Base-by-base conservation (phyloP, 1,284 basidiomycete genomes). In the Cutaneotrichosporon mucoides region DNA sequence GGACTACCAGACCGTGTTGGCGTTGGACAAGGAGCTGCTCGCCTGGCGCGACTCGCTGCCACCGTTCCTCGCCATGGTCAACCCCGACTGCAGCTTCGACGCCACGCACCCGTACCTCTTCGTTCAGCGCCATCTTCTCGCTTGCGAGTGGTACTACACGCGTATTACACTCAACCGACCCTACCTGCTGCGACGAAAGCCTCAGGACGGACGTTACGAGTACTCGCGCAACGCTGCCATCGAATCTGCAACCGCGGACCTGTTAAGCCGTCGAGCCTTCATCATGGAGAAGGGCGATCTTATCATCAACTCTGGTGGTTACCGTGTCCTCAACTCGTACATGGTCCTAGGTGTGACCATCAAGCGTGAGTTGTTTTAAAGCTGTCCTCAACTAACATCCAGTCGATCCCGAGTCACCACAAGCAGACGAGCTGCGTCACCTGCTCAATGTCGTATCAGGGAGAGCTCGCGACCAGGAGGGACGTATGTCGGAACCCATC, bases 221-320 rank as follows among this genome's bases (percentile, higher is more conserved):
- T 79, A 79, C 54, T 79, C 76, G 33, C 72, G 78, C 40, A 74
- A 76, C 37, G 79, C 79, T 2, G 79, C 79, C 5, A 78, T 79
- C 57, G 79, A 80, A 58, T 73, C 74, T n/a, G 79, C 79, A 1
- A 78, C 73, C 16, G 78, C 78, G 13, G 79, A 80, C 64, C 66
- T 80, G 42, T 63, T 79, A 7, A 73, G 73, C 44, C 66, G 79
- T 36, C 63, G 78, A 55, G 69, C 75, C 5, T 80, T 79, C 58
- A 71, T 78, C 57, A 74, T 79, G 66, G 77, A 78, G 61, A 78
- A 79, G 66, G 73, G 75, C 15, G 76, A 78, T 57, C 61, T 77
- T 55, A 73, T 77, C 37, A 75, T 76, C 46, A 77, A 79, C 64
- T 70, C 67, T 49, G 78, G 76, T n/a, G 76, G 76, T 2, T 78